Evolutionary conservation across 2,329 filamentous ascomycete species (phyloP), one percentile per base, ranked within the genome.

Genomic region (Tolypocladium ovalisporum): DNA sequence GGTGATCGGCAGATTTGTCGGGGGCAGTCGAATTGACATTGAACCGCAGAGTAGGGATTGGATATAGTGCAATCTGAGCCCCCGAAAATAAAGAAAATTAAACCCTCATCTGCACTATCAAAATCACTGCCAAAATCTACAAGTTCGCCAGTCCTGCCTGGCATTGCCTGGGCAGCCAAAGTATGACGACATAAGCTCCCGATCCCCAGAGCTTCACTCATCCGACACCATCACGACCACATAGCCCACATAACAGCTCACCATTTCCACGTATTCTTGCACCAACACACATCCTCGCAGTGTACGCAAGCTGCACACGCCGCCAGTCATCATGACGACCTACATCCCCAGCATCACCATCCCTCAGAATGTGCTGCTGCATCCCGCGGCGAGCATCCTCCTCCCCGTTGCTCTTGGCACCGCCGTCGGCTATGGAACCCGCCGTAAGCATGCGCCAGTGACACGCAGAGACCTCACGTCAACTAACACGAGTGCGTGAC

Each of bases 271-370:
- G 9, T 34, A 19, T 27, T 37, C 52, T 12, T 12, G 47, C 27
- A 12, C 15, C 44, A 13, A 51, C 47, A n/a, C 29, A 34, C 8
- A 4, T 13, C 36, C 13, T n/a, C 10, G 40, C 7, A 39, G 34
- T n/a, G 27, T 19, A 9, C 19, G 10, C 29, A 36, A 29, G 44
- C 29, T 27, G 51, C 7, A 37, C 10, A 35, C 56, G 15, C 54
- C 34, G 32, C 52, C 13, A 15, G 29, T 52, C 71, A 79, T 60
- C 51, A 95, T 94, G 89, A 92, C 88, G 13, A 85, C 88, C 61
- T 87, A 88, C 71, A 83, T 94, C 59, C 85, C 88, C n/a, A 85
- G 83, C 42, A 73, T 95, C 62, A 91, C 88, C 27, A 78, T 96
- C 22, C 90, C 90, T 2, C 75, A 79, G 52, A 76, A 81, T 62